Conservation (phyloP, 1,284 basidiomycete species). For the Trametes versicolor region DNA sequence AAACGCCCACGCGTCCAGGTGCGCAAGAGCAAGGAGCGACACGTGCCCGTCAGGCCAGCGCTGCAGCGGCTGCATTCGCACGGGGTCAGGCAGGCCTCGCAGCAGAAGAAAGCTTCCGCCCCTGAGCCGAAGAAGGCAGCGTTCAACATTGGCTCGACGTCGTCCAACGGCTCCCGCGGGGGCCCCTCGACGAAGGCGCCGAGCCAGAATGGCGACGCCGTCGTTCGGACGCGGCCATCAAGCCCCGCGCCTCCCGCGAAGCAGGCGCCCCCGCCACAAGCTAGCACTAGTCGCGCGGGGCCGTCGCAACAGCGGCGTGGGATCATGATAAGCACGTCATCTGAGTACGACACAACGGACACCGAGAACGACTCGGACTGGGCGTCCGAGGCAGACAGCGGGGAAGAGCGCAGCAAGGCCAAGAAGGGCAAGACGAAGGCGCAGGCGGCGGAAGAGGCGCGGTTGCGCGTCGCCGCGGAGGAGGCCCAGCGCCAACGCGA, state of each 20-base stretch:
- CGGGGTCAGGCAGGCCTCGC: constrained; percentile 27
- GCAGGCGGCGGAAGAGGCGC: constrained; percentile 46
- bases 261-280: neutral
- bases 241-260: constrained; percentile 19
- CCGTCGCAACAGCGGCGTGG: constrained; percentile 39
- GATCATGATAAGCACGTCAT: constrained; percentile 45
- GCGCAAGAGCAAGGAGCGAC: constrained; percentile 40
- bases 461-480: constrained; percentile 56
- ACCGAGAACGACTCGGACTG: constrained; percentile 62
- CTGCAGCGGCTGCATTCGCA: constrained; percentile 37
- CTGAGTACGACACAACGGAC: constrained; percentile 58
- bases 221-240: constrained; percentile 28
- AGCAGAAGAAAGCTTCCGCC: constrained; percentile 27
- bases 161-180: constrained; percentile 56
- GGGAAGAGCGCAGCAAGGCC: constrained; percentile 41
- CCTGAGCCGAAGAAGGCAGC: constrained; percentile 49
- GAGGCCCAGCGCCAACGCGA: constrained; percentile 77
- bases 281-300: constrained; percentile 18
- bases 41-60: constrained; percentile 34
- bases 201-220: constrained; percentile 26
- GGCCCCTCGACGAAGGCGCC: constrained; percentile 26
- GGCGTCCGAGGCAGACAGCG: constrained; percentile 61
- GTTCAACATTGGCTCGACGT: constrained; percentile 68
- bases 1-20: constrained; percentile 24
- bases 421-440: constrained; percentile 25